Conservation (phyloP, 495 filamentous ascomycete species). For the Penicillium crystallinum region DNA sequence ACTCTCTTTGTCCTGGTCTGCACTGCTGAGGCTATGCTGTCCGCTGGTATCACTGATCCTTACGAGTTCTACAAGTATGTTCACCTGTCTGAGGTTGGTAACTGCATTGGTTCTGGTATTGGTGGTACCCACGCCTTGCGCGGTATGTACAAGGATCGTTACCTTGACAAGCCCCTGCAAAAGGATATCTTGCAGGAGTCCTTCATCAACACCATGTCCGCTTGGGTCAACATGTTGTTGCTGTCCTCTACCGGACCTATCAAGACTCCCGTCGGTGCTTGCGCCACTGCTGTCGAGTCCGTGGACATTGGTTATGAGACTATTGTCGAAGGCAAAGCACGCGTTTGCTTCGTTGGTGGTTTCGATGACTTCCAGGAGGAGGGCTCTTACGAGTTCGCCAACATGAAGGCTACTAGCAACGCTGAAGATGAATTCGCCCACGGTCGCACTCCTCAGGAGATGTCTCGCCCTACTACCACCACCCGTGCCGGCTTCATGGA, state of each 20-base stretch:
- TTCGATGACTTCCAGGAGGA: conserved; percentile 99
- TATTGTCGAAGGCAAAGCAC: conserved; percentile 94
- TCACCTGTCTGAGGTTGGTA: conserved; percentile 95
- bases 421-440: conserved; percentile 93
- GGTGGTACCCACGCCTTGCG: conserved; percentile 87
- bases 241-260: conserved; percentile 96
- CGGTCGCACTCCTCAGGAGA: conserved; percentile 90
- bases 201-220: conserved; percentile 99
- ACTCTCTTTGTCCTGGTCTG: conserved; percentile 93
- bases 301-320: conserved; percentile 97
- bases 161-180: conserved; percentile 93
- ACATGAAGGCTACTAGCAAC: conserved; percentile 99
- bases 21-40: conserved; percentile 82
- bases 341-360: conserved; percentile 94
- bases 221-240: conserved; percentile 99
- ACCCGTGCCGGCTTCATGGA: conserved; percentile 99
- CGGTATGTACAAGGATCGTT: conserved; percentile 98
- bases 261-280: conserved; percentile 97
- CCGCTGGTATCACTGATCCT: conserved; percentile 96
- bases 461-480: conserved; percentile 96
- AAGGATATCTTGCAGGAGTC: conserved; percentile 99
- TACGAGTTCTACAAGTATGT: conserved; percentile 99
- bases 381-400: conserved; percentile 98
- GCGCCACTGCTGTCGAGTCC: conserved; percentile 95
- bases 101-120: conserved; percentile 96